A percentile compares a stretch with the other conserved stretches of the same genome.
Conservation (phyloP, 805 yeast species). For the Henningerozyma blattae region DNA sequence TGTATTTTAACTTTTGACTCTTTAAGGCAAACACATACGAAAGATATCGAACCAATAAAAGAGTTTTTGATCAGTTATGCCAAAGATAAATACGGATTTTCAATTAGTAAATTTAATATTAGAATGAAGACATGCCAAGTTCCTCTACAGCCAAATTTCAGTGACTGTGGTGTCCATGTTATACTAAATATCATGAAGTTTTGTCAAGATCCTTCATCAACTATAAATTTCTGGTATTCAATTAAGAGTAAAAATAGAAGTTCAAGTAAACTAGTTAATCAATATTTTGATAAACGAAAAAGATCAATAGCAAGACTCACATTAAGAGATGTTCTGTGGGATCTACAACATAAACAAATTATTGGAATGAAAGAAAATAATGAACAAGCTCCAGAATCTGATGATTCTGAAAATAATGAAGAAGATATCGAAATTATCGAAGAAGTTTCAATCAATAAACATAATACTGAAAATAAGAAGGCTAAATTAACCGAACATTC, state of each 20-base stretch:
- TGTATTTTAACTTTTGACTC: conserved; percentile 67
- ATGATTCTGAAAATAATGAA: neutral
- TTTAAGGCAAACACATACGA: conserved; percentile 41
- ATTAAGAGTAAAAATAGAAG: conserved; percentile 10
- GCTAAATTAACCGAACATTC: neutral
- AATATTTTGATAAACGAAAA: conserved; percentile 17
- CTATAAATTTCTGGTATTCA: conserved; percentile 38
- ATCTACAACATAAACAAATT: conserved; percentile 7
- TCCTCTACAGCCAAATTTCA: conserved; percentile 77
- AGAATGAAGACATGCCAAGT: conserved; percentile 40
- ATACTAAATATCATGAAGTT: conserved; percentile 59
- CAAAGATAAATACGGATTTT: conserved; percentile 42
- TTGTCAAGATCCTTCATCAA: conserved; percentile 35
- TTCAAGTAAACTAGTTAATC: conserved; percentile 12
- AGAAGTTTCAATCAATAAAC: neutral
- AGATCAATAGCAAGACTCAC: conserved; percentile 17
- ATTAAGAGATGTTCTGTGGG: conserved; percentile 14
- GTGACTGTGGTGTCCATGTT: conserved; percentile 92
- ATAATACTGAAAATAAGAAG: neutral
- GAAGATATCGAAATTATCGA: conserved; percentile 2
- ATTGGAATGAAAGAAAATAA: neutral
- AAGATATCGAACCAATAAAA: conserved; percentile 41
- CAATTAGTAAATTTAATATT: conserved; percentile 36
- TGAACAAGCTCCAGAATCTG: conserved; percentile 9
- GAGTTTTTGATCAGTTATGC: conserved; percentile 59